Evolutionary conservation across 352 stramenopile species (phyloP), one percentile per base, ranked within the genome.

Genomic region (Bremia lactucae): DNA sequence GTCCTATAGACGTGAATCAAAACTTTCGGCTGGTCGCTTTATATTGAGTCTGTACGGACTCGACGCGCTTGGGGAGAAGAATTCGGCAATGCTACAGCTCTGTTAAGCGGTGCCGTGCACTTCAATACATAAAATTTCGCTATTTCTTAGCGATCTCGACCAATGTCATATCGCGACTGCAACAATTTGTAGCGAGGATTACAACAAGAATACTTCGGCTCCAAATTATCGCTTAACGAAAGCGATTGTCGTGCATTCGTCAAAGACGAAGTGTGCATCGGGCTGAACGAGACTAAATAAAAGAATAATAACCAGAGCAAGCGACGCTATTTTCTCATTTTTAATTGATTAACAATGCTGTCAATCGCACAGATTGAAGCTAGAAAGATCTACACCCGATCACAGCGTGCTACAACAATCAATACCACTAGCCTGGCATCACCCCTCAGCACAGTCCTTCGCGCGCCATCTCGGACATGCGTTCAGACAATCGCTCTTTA

Each of bases 1-100:
- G 97, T 52, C 94, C 94, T 2, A 86, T 98, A 31, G 89, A 97
- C 51, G 78, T 97, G 8, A 25, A 97, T 91, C 0, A 97, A 97
- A 49, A 80, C 87, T 6, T 95, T 91, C 49, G 94, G 94, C 5
- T 98, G 94, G 94, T 93, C 94, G 20, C 7, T 59, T 98, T 10
- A 84, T 94, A 6, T 55, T 98, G 9, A 95, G 76, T 47, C 42
- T 87, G 25, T 85, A 85, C 46, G 74, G 83, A 26, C 72, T 97
- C 29, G 94, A 98, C 55, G 72, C 65, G 9, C 37, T n/a, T 97
- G 6, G 89, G 89, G 2, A 64, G 89, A 11, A 88, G 97, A 47
- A 75, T 96, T 29, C 59, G 97, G 8, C 63, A 72, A 29, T 93
- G 94, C 20, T 98, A 98, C 52, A 85, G 90, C 8, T 92, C 83